Conservation (phyloP, 371 early-diverging fungal species). For the Apophysomyces elegans region DNA sequence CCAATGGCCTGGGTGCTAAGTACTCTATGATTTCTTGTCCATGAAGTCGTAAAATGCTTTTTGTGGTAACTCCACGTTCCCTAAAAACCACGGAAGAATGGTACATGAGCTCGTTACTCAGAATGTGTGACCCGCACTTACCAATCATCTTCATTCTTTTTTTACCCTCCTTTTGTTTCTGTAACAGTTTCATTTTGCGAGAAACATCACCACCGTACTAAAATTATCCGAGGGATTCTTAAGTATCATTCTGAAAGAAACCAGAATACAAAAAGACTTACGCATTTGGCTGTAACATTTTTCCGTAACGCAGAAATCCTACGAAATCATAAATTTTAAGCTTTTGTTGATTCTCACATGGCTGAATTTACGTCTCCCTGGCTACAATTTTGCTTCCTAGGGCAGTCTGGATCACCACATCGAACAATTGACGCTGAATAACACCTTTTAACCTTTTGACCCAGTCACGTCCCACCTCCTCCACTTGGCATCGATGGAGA, state of each 20-base stretch:
- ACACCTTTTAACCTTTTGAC: conserved; percentile 81
- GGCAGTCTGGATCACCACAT: conserved; percentile 91
- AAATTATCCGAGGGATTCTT: conserved; percentile 6
- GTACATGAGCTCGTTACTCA: not conserved
- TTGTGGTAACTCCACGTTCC: conserved; percentile 75
- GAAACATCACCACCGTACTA: conserved; percentile 94
- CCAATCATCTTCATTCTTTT: conserved; percentile 82
- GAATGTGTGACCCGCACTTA: conserved; percentile 18
- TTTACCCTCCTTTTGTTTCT: conserved; percentile 91
- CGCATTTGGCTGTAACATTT: conserved; percentile 94
- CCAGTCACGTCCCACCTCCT: conserved; percentile 80
- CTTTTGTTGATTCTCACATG: not conserved
- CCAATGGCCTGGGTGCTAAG: not conserved
- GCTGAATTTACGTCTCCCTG: conserved; percentile 74
- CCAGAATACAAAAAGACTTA: conserved; percentile 45
- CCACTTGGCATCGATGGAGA: conserved; percentile 78
- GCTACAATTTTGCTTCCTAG: conserved; percentile 85
- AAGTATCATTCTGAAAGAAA: not conserved
- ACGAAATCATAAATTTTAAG: not conserved
- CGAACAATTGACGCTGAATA: conserved; percentile 89
- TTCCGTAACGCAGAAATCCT: conserved; percentile 79
- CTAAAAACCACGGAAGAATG: conserved; percentile 19
- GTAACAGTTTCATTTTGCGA: conserved; percentile 89
- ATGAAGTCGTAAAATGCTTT: conserved; percentile 76
- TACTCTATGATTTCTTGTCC: conserved; percentile 43